Evolutionary conservation across 2,329 filamentous ascomycete genomes (phyloP).

Genomic region (Fonsecaea erecta): DNA sequence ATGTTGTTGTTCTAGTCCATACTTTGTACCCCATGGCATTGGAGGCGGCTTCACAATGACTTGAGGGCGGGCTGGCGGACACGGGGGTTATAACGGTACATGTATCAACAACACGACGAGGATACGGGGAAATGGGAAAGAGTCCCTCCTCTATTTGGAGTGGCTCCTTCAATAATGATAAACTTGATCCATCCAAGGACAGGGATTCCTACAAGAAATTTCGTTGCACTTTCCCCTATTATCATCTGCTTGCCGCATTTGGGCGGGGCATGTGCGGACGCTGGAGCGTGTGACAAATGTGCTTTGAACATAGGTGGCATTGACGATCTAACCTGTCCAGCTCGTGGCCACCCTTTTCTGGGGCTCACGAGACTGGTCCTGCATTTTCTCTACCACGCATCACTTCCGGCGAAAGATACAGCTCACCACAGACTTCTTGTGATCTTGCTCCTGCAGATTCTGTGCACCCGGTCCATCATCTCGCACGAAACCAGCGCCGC

Average conservation of each 20-base stretch:
- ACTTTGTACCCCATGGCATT: neutral
- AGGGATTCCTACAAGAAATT: neutral
- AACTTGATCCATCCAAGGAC: neutral
- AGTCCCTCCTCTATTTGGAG: neutral
- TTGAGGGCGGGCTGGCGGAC: neutral
- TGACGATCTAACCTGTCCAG: neutral
- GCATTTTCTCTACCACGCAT: neutral
- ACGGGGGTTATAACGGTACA: neutral
- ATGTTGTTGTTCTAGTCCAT: slow-evolving; percentile 14
- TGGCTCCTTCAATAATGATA: neutral
- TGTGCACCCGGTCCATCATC: too few relatives aligned
- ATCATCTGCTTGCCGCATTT: neutral
- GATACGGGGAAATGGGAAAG: neutral
- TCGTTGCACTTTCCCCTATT: neutral
- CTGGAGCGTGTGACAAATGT: neutral
- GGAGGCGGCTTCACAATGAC: neutral
- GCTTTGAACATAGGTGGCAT: neutral
- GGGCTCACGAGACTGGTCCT: neutral
- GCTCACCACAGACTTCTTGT: neutral
- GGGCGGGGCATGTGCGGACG: neutral
- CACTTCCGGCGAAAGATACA: neutral
- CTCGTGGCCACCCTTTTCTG: neutral
- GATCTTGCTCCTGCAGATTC: neutral
- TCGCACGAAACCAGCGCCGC: neutral
- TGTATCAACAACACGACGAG: neutral